Conservation (phyloP, 2,329 filamentous ascomycete genomes). For the Lasiodiplodia hormozganensis region DNA sequence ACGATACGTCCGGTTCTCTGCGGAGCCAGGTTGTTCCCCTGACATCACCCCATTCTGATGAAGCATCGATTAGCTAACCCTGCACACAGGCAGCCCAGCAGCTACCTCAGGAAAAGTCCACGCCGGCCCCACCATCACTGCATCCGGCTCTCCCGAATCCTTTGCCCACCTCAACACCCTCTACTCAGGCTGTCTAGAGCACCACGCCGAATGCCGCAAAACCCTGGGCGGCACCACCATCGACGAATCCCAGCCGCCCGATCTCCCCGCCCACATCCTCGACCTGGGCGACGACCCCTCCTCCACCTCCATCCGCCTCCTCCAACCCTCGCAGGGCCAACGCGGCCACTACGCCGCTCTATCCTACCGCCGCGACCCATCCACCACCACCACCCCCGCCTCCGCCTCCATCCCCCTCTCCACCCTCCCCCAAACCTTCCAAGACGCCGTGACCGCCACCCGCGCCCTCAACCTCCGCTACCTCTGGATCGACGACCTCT, state of each 20-base stretch:
- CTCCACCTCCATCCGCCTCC: neutral
- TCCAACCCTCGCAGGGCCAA: neutral
- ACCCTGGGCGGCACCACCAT: neutral
- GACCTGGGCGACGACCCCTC: constrained; percentile 8
- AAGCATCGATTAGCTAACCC: neutral
- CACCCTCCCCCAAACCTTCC: constrained; percentile 23
- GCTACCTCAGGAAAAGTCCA: neutral
- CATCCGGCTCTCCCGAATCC: neutral
- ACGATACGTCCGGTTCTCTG: neutral
- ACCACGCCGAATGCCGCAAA: neutral
- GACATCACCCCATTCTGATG: neutral
- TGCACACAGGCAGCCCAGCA: constrained; percentile 3
- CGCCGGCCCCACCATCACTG: neutral
- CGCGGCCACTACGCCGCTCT: constrained; percentile 21
- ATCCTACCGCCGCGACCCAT: constrained; percentile 17
- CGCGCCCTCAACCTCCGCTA: constrained; percentile 14
- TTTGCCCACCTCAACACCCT: neutral
- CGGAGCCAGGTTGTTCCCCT: neutral
- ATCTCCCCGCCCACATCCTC: constrained; percentile 10
- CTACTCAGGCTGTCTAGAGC: neutral
- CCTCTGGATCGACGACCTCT: constrained; percentile 34
- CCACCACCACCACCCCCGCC: neutral
- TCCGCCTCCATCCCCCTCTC: neutral
- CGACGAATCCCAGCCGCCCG: constrained; percentile 24
- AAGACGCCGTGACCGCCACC: constrained; percentile 23